A percentile compares a stretch with the other conserved stretches of the same genome.
These are phyloP conservation scores for Pichia kudriavzevii DNA, from an alignment of 1,139 yeast genomes.

Conservation along the genomic window DNA sequence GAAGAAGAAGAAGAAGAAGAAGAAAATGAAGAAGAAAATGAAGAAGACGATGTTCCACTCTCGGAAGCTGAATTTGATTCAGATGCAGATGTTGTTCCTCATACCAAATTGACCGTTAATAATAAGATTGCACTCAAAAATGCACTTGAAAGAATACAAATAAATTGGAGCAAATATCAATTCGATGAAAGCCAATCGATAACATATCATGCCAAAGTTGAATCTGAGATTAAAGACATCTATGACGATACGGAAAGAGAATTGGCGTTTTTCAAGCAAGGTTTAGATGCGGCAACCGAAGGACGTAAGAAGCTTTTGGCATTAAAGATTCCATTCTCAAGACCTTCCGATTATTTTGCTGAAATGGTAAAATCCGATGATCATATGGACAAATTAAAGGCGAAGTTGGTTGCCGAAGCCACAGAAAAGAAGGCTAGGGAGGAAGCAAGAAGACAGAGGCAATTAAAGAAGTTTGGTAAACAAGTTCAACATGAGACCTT, in stretches of 20 bases:
- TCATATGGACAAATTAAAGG: constrained; percentile 92
- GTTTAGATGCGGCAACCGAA: constrained; percentile 70
- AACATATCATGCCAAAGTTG: constrained; percentile 52
- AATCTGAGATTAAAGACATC: constrained; percentile 69
- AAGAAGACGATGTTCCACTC: constrained; percentile 61
- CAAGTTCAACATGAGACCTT: constrained; percentile 92
- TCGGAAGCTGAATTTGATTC: constrained; percentile 61
- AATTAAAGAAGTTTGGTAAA: constrained; percentile 93
- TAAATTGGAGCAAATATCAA: constrained; percentile 65
- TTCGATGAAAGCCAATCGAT: constrained; percentile 82
- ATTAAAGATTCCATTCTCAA: constrained; percentile 70
- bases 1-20: constrained; percentile 32
- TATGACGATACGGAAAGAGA: constrained; percentile 93
- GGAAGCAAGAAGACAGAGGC: constrained; percentile 92
- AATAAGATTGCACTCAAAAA: constrained; percentile 65
- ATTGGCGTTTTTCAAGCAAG: constrained; percentile 83
- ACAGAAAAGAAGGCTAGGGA: constrained; percentile 86
- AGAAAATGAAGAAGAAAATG: constrained; percentile 38
- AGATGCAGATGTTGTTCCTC: constrained; percentile 68
- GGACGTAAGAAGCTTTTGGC: constrained; percentile 57
- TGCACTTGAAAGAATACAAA: constrained; percentile 55
- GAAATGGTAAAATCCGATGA: constrained; percentile 98
- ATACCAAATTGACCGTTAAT: constrained; percentile 77
- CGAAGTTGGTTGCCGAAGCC: constrained; percentile 76
- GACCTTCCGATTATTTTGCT: constrained; percentile 95